Base-by-base conservation (phyloP, 371 early-diverging fungal genomes). In the Blastocladiella emersonii region DNA sequence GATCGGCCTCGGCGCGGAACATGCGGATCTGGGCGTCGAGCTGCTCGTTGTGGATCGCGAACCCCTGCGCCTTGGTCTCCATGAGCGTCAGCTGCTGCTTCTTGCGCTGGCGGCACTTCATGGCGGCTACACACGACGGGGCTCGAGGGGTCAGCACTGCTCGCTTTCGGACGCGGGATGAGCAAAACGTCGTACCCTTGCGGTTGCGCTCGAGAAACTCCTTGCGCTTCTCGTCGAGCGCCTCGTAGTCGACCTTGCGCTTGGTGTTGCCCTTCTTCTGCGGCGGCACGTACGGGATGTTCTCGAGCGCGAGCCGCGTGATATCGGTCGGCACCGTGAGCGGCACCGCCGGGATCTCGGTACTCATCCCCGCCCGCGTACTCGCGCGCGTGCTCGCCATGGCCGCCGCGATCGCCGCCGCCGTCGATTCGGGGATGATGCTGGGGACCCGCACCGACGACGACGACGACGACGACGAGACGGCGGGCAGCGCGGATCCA, bases 181-280 rank as follows among this genome's bases (percentile, higher is more conserved):
- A 10, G 30, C 13, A 34, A 23, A 56, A 56, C 19, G 37, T 3
- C 56, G 35, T 15, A 56, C 56, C 59, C 13, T 32, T 23, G 7
- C 59, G 59, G 13, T 59, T 59, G 59, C 59, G 59, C 43, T 59
- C 59, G 21, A 59, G n/a, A 19, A 34, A 59, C n/a, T 25, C 30
- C 30, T 59, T 59, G 27, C 59, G 59, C 15, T 35, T 35, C 7
- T 37, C 37, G 30, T 59, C 59, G 8, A 59, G 30, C 12, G n/a
- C 25, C 0, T 59, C 59, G 35, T 34, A 59, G 23, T 59, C 43
- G 35, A 59, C 59, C 56, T 59, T 59, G 59, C 59, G 59, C 30
- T 59, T 59, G 27, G 59, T 39, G 30, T 59, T 59, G 25, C 59
- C 59, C 43, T 59, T 59, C 59, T 59, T 59, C 19, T 39, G 43